Base-by-base conservation (phyloP, 2,329 filamentous ascomycete species). In the Elsinoe australis region DNA sequence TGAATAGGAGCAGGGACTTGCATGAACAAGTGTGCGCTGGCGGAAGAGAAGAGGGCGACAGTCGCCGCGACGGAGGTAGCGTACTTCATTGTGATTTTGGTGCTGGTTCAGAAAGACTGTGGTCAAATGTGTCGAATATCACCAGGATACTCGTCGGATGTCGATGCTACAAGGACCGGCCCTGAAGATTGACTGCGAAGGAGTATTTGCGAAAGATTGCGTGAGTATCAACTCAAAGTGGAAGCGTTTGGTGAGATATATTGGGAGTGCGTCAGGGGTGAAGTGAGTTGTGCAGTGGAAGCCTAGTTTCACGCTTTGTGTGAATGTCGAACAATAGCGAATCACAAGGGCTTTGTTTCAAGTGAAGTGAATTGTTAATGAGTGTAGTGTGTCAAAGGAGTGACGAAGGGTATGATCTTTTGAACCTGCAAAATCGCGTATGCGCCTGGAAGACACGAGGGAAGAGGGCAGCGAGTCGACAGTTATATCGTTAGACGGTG, bases 11-110 rank as follows among this genome's bases (percentile, higher is more conserved):
- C 62, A 0, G 92, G 90, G 6, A 69, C 72, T 46, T 60, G 67
- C 73, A 96, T 82, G 32, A 76, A 69, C 74, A 95, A 83, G 66
- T 96, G 92, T 34, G 84, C 87, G 42, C 78, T 75, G 57, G 73
- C 77, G 48, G 76, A 56, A 52, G 78, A 68, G 56, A 75, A 73
- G 59, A 88, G 64, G 34, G 71, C 62, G 28, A 78, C 41, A 9
- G 33, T 54, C 26, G 61, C 74, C 51, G 76, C 56, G 56, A 72
- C 70, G 59, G 76, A 64, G 53, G 78, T 32, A 14, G 52, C 59
- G 68, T 71, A 68, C 64, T 48, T 48, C 45, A 68, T 67, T 59
- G 66, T 64, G 47, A 48, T 47, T 31, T 28, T 48, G 32, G 26
- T 26, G 22, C 48, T 55, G 52, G 44, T 53, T 17, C 44, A 51